A percentile compares a stretch with the other conserved stretches of the same genome.
phyloP scores from a whole-genome alignment of 768 basidiomycete genomes.

The Phanerodontia chrysosporium region DNA sequence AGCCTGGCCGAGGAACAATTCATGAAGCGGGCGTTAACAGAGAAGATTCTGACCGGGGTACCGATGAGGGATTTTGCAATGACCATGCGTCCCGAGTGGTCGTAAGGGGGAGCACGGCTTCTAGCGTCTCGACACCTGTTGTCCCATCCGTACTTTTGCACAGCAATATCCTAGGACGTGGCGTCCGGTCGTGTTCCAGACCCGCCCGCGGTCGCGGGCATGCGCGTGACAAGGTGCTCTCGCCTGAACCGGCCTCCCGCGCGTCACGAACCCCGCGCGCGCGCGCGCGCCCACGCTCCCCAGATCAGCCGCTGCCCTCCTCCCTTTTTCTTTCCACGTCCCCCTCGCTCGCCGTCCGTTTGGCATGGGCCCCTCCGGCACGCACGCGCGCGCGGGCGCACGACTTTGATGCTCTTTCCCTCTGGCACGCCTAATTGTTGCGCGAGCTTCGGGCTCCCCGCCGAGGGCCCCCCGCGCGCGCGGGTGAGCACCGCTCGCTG shows the following conservation, averaged over 20 bases:
- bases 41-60: slow-evolving; percentile 74
- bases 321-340: too few species aligned
- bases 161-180: neutral
- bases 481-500: neutral
- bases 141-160: neutral
- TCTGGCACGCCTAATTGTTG: neutral
- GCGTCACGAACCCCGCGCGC: too few species aligned
- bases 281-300: neutral
- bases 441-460: neutral
- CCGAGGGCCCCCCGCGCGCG: too few species aligned
- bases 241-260: too few species aligned
- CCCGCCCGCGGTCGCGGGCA: too few species aligned
- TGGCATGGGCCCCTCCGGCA: too few species aligned
- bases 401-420: too few species aligned
- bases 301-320: neutral
- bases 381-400: too few species aligned
- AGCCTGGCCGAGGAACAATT: slow-evolving; percentile 94
- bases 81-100: slow-evolving; percentile 10
- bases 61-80: slow-evolving; percentile 37
- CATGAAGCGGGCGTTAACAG: slow-evolving; percentile 90
- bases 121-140: too few species aligned
- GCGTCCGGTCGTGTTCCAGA: neutral
- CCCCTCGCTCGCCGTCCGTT: too few species aligned
- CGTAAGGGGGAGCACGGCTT: neutral
- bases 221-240: too few species aligned